A percentile compares a stretch with the other conserved stretches of the same genome.
phyloP scores from a whole-genome alignment of 1,284 basidiomycete genomes.

The Sphaerobolus stellatus region DNA sequence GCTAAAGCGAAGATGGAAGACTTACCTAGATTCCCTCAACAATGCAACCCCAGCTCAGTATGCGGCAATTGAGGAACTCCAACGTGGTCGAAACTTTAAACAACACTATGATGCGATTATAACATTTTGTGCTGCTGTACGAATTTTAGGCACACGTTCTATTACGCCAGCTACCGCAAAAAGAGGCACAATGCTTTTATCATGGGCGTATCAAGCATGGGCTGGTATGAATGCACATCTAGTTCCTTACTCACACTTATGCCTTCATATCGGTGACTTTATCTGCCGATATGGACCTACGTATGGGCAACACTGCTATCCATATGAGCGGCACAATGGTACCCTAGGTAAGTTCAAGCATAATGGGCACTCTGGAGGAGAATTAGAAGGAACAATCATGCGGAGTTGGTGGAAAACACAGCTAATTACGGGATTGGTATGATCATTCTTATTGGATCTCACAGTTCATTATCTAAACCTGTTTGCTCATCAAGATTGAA shows the following conservation, averaged over 20 bases:
- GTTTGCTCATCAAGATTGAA: no score
- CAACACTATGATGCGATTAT: conserved; percentile 21
- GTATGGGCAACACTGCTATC: neutral
- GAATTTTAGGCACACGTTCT: conserved; percentile 19
- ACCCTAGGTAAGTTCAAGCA: neutral
- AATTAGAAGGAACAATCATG: conserved; percentile 4
- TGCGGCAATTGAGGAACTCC: conserved; percentile 1
- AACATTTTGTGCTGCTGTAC: conserved; percentile 21
- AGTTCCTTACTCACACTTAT: conserved; percentile 5
- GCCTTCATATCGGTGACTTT: neutral
- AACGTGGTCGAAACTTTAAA: conserved; percentile 19
- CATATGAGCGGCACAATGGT: conserved; percentile 4
- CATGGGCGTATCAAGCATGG: conserved; percentile 6
- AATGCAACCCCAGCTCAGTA: conserved; percentile 11
- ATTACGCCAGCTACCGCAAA: no score
- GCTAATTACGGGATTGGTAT: neutral
- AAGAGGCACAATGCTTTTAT: no score
- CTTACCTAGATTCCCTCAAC: conserved; percentile 7
- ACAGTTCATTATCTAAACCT: no score
- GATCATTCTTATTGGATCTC: neutral
- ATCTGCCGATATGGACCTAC: conserved; percentile 2
- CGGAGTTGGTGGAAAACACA: conserved; percentile 1
- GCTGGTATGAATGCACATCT: conserved; percentile 3
- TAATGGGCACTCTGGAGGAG: conserved; percentile 5
- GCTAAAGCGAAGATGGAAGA: conserved; percentile 9